Percentiles rank a stretch among this genome's conserved stretches.
phyloP scores from a whole-genome alignment of 805 yeast genomes.

The Schizosaccharomyces cryophilus region DNA sequence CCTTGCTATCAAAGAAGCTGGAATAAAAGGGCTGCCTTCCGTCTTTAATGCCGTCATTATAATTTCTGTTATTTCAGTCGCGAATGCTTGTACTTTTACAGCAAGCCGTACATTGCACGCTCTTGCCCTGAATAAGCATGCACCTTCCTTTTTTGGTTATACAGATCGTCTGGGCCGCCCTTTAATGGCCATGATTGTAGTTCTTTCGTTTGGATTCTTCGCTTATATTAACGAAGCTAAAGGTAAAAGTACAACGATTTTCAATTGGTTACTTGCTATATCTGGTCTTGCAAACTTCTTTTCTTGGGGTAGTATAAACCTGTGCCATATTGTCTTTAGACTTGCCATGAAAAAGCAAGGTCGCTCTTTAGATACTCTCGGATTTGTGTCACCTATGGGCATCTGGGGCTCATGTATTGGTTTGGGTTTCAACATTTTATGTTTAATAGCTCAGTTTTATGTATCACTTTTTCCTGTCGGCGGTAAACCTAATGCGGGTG shows the following conservation, averaged over 20 bases:
- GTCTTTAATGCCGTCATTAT: slow-evolving; percentile 42
- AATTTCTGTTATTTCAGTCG: slow-evolving; percentile 47
- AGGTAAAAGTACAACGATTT: slow-evolving; percentile 17
- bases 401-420: slow-evolving; percentile 44
- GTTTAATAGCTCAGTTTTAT: slow-evolving; percentile 62
- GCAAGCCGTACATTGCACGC: slow-evolving; percentile 37
- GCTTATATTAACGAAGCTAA: neutral
- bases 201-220: slow-evolving; percentile 21
- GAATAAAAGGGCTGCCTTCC: slow-evolving; percentile 43
- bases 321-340: slow-evolving; percentile 46
- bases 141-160: slow-evolving; percentile 36
- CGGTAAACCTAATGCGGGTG: slow-evolving; percentile 14
- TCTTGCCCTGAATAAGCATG: slow-evolving; percentile 19
- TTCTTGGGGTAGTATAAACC: slow-evolving; percentile 56
- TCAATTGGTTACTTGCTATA: slow-evolving; percentile 50
- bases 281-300: slow-evolving; percentile 53
- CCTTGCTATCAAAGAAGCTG: slow-evolving; percentile 41
- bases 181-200: slow-evolving; percentile 30
- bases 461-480: slow-evolving; percentile 51
- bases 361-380: slow-evolving; percentile 35
- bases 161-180: slow-evolving; percentile 66
- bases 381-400: slow-evolving; percentile 45
- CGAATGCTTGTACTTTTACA: slow-evolving; percentile 46
- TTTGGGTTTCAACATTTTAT: slow-evolving; percentile 27
- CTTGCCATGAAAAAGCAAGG: slow-evolving; percentile 37